Evolutionary conservation across 2,329 filamentous ascomycete species (phyloP).

Genomic region (Cryphonectria naterciae): DNA sequence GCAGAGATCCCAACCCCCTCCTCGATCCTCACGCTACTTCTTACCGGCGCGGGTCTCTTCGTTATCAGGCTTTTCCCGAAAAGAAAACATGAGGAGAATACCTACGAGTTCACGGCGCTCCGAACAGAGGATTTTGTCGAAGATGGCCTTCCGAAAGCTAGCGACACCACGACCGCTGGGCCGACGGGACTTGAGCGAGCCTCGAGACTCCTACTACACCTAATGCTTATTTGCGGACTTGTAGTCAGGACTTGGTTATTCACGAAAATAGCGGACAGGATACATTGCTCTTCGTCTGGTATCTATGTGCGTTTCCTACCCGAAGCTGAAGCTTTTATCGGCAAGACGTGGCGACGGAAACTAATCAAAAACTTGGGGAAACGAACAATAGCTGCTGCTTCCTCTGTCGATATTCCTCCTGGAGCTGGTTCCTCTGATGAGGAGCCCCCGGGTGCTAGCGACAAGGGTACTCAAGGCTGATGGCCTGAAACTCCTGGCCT

Average conservation of each 20-base stretch:
- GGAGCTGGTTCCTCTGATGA: not conserved
- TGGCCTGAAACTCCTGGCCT: not conserved
- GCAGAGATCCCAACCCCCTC: conserved; percentile 8
- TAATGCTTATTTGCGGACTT: not conserved
- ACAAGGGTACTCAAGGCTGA: not conserved
- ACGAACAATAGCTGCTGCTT: not conserved
- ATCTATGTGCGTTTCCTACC: not conserved
- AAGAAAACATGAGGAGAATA: not conserved
- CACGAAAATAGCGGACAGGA: not conserved
- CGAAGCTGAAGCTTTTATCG: not conserved
- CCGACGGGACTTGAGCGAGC: not conserved
- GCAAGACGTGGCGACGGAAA: no score
- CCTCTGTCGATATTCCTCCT: not conserved
- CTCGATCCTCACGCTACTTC: not conserved
- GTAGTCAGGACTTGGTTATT: not conserved
- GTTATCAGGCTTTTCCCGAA: not conserved
- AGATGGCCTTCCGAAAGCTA: not conserved
- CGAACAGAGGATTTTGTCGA: not conserved
- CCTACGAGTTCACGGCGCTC: conserved; percentile 13
- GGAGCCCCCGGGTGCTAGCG: not conserved
- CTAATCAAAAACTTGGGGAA: not conserved
- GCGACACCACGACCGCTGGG: not conserved
- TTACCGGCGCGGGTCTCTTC: not conserved
- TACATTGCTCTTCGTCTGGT: conserved; percentile 5
- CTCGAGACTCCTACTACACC: not conserved